Evolutionary conservation across 306 rosid genomes (phyloP).

Genomic region (Trichosanthes truncata): DNA sequence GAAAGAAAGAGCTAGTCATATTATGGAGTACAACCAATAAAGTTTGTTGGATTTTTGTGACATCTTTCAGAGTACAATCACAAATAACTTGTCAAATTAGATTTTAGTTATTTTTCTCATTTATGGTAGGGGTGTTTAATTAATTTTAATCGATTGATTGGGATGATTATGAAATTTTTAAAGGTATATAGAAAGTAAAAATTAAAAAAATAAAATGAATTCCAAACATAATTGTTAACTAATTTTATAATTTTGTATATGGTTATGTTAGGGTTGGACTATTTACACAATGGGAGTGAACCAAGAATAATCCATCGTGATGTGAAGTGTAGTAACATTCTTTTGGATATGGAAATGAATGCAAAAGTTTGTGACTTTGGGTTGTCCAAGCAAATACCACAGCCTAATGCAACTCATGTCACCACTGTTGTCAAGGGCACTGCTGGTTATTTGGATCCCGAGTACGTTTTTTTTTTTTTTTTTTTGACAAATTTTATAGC

Average conservation of each 20-base stretch:
- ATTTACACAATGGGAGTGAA: conserved; percentile 82
- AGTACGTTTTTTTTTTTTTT: conserved; percentile 68
- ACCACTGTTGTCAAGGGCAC: conserved; percentile 95
- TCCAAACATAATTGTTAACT: background rate
- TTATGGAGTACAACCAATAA: too few species aligned
- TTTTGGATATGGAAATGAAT: conserved; percentile 80
- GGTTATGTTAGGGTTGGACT: conserved; percentile 60
- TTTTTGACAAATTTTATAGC: too few species aligned
- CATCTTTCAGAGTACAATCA: too few species aligned
- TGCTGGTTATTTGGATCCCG: conserved; percentile 94
- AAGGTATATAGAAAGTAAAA: too few species aligned
- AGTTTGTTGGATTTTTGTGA: too few species aligned
- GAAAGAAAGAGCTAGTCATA: too few species aligned
- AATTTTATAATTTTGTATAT: background rate
- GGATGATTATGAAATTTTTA: too few species aligned
- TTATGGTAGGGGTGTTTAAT: too few species aligned
- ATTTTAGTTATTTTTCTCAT: too few species aligned
- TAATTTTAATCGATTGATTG: too few species aligned
- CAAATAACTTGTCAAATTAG: background rate
- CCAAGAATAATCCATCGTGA: conserved; percentile 93
- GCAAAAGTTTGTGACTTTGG: conserved; percentile 93
- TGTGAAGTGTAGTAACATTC: conserved; percentile 84
- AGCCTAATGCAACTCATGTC: conserved; percentile 79
- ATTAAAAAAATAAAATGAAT: too few species aligned
- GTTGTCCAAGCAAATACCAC: conserved; percentile 69